Evolutionary conservation across 78 protist genomes (phyloP), one percentile per base, ranked within the genome.

Genomic region (Dictyostelium citrinum): DNA sequence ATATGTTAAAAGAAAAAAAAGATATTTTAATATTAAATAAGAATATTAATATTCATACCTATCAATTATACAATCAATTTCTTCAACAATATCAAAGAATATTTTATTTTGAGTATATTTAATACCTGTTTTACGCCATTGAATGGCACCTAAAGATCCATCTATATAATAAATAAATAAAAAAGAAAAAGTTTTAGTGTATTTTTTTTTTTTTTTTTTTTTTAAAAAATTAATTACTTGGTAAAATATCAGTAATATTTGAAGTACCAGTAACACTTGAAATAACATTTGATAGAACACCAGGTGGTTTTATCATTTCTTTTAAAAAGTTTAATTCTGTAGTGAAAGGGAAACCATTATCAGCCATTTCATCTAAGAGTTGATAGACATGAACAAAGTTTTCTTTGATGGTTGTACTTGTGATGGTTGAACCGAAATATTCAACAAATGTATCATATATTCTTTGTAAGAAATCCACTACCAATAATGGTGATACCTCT

Each of bases 91-190:
- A 91, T 98, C 99, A 12, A 98, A 77, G 81, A 88, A 97, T 17
- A 98, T 95, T 58, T 98, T 98, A 96, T 98, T 98, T 55, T 55
- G 83, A 45, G 98, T 29, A 93, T 98, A 95, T 75, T 78, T 78
- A 80, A 98, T 85, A 74, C 98, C 99, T n/a, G 80, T 37, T 79
- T 91, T 95, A 45, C 99, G 77, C 99, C 99, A 98, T 78, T 88
- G 84, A 78, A 88, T 88, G 10, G 93, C 93, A 35, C 93, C 93
- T 31, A 88, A 49, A 33, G 93, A 88, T 45, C 93, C 93, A 88
- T 58, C 93, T 86, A 37, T 24, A 14, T 2, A 51, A 9, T 35
- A 82, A 70, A 24, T 75, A 49, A 86, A 29, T 29, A 11, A 76
- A 29, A 60, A 49, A 77, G 5, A 10, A 60, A 20, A 33, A 6